Evolutionary conservation across 163 green algal genomes (phyloP), one percentile per base, ranked within the genome.

Genomic region (Volvox carteri): DNA sequence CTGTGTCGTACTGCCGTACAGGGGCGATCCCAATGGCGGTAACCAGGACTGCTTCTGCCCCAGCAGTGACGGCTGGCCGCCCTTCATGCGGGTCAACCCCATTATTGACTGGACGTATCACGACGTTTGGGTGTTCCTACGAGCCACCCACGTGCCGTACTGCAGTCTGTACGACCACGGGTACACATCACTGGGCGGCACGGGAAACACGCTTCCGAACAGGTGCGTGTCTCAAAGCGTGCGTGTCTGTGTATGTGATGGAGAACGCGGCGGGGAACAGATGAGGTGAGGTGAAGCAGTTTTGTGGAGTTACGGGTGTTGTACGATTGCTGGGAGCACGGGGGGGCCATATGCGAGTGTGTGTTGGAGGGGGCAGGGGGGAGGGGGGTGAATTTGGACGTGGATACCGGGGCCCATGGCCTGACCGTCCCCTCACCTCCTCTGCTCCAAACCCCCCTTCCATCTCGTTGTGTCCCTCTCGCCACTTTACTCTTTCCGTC

Each of bases 71-170:
- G 97, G 95, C 75, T 99, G 97, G 97, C 97, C 98, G 28, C 88
- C 97, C 70, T 99, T 99, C 94, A 99, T 99, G 97, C 94, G 98
- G 19, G 93, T 99, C 48, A 99, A 99, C 92, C 97, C 97, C 50
- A 97, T 99, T 41, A 90, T 99, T 60, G 93, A 98, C 87, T 99
- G 97, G 83, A 95, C 84, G 23, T 99, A 99, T 92, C 87, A 94
- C 56, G 96, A 99, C 74, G 97, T 99, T 23, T 99, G 97, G 97
- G 76, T 90, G 23, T 98, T 98, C 91, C 93, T 99, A 37, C 85
- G 88, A 9, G 72, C 65, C 8, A 87, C 85, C 0, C 1, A 70
- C 0, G 79, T 96, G 23, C 93, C 94, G 0, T 98, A 98, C 93
- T 99, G 96, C 91, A 80, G 21, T n/a, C 93, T 99, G 21, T 99